Evolutionary conservation across 2,329 filamentous ascomycete species (phyloP).

Genomic region (Penicillium sp.): DNA sequence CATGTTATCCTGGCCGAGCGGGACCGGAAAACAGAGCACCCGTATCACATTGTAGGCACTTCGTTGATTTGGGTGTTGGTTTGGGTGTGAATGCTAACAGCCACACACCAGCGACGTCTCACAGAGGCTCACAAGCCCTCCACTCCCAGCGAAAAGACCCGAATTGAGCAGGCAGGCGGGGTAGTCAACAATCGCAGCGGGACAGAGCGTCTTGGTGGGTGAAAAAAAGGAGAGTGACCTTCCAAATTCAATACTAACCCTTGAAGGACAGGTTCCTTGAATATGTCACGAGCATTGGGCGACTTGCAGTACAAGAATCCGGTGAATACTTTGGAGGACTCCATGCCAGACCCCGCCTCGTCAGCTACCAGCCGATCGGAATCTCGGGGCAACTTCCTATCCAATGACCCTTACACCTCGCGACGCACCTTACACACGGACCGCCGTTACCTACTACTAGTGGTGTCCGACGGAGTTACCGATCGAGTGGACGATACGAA

Average conservation of each 20-base stretch:
- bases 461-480: conserved; percentile 35
- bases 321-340: conserved; percentile 28
- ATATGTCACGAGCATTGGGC: conserved; percentile 40
- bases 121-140: conserved; percentile 36
- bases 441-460: conserved; percentile 31
- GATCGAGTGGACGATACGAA: conserved; percentile 30
- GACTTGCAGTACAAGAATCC: conserved; percentile 41
- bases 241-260: neutral
- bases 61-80: neutral
- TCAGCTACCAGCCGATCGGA: conserved; percentile 18
- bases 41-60: conserved; percentile 27
- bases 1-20: conserved; percentile 37
- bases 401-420: conserved; percentile 33
- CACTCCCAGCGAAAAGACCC: conserved; percentile 28
- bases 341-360: conserved; percentile 19
- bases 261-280: conserved; percentile 28
- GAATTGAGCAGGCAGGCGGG: conserved; percentile 37
- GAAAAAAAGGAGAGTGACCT: neutral
- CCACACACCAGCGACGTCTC: conserved; percentile 30
- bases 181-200: conserved; percentile 27
- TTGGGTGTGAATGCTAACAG: neutral
- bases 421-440: conserved; percentile 24
- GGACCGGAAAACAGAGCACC: conserved; percentile 27
- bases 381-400: conserved; percentile 32
- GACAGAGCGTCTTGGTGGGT: conserved; percentile 33